Evolutionary conservation across 164 flowering plant genomes (phyloP), one percentile per base, ranked within the genome.

Genomic region (Umbilicus rupestris): DNA sequence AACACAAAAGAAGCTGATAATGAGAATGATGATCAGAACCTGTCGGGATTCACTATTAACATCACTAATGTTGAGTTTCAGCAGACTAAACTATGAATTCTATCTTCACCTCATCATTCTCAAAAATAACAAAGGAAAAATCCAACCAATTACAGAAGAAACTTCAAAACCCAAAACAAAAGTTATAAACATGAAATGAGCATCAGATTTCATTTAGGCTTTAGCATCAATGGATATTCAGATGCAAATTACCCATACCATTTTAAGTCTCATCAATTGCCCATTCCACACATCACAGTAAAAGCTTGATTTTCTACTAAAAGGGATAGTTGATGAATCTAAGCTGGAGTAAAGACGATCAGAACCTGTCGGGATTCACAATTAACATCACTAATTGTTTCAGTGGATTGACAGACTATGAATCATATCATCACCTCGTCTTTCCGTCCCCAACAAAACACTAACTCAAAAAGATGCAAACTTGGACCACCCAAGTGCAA

Each of bases 381-480:
- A 15, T 39, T 72, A 73, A 80, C 88, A 80, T 80, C 91, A 86
- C 75, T 12, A 57, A 50, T 33, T 20, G 3, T 33, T 28, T 87
- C 92, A 87, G 92, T 72, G 86, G 88, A 83, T 81, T 84, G 86
- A 82, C 85, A 81, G 85, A 84, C 81, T 29, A 76, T 84, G 85
- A 83, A 84, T 75, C 78, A 0, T 78, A 79, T 81, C 87, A 58
- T 84, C 92, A 87, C 79, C 72, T 87, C 92, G 81, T 73, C 33
- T 63, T 67, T n/a, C n/a, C 44, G 10, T 12, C 6, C 5, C 12
- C 7, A 41, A 9, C 44, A 41, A 41, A 9, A 35, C 37, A 35
- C 37, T 7, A 35, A 35, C 37, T 7, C 6, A 0, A 35, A 35
- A 35, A 35, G 37, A 35, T 3, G 7, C 7, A 46, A 46, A 12